Base-by-base conservation (phyloP, 1,284 basidiomycete species). In the Phellopilus nigrolimitatus region DNA sequence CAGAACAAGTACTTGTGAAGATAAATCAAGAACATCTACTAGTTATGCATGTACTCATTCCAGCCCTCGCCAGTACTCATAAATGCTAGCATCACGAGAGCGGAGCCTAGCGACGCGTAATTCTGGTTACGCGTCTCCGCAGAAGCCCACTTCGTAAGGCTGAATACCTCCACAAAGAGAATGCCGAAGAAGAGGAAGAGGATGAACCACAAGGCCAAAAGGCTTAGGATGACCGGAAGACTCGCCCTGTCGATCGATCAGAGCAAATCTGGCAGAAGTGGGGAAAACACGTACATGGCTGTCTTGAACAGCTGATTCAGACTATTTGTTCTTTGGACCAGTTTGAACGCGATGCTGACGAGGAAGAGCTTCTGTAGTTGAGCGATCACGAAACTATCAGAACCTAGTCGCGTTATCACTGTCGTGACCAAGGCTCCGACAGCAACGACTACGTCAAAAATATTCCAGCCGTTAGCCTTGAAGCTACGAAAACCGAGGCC, bases 291-390 rank as follows among this genome's bases (percentile, higher is more conserved):
- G 58, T 71, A 94, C 90, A 91, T 79, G 1, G 92, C 91, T 5
- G 94, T 97, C 70, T 97, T 97, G 80, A 98, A 98, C 15, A 99
- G 74, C 69, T 97, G 92, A 62, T 98, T 98, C 54, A 99, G 74
- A 57, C 82, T 84, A 62, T 93, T 87, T 55, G 86, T 88, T 46
- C 90, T 80, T 64, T 97, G 92, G 1, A 97, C 91, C 19, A 99
- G 78, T 69, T 99, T 99, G 75, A 98, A 87, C 0, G 91, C 85
- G 47, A 97, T 90, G 57, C 85, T 86, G 56, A 95, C 92, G 39
- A 99, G 75, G 70, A 99, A 98, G 9, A 98, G 75, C 69, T 97
- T 98, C 64, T 97, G 92, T 0, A 97, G 73, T 62, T 97, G 91
- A 52, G 82, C 72, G 3, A 75, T 71, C 3, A 64, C 66, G 57